Conservation (phyloP, 352 stramenopile genomes). For the Phytopythium vexans region DNA sequence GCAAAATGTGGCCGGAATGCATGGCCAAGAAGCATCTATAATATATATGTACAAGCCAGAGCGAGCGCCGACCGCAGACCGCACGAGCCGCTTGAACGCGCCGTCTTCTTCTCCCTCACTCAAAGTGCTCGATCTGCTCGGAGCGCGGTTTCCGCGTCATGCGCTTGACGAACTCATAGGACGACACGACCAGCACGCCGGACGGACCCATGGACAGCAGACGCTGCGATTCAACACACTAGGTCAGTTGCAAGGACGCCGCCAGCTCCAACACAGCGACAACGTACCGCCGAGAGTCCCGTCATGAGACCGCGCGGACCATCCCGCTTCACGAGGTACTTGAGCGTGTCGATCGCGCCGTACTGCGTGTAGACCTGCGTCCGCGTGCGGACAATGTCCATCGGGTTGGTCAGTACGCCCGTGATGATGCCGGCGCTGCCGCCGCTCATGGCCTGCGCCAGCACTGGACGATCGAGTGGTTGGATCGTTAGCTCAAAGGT, state of each 20-base stretch:
- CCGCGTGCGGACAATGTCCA: conserved; percentile 87
- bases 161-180: conserved; percentile 90
- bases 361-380: conserved; percentile 86
- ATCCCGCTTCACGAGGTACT: conserved; percentile 80
- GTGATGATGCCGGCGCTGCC: conserved; percentile 77
- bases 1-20: no score
- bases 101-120: no score
- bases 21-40: no score
- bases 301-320: conserved; percentile 77
- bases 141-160: conserved; percentile 61
- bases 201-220: conserved; percentile 81
- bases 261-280: background rate
- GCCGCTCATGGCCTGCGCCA: conserved; percentile 74
- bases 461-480: conserved; percentile 28
- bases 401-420: conserved; percentile 79
- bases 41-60: no score
- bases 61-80: no score
- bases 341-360: conserved; percentile 74
- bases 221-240: conserved; percentile 33
- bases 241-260: background rate
- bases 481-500: background rate
- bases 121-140: conserved; percentile 11
- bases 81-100: no score
- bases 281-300: conserved; percentile 69
- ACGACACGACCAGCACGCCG: conserved; percentile 81